phyloP scores from a whole-genome alignment of 2,329 filamentous ascomycete species.

The Periconia digitata region DNA sequence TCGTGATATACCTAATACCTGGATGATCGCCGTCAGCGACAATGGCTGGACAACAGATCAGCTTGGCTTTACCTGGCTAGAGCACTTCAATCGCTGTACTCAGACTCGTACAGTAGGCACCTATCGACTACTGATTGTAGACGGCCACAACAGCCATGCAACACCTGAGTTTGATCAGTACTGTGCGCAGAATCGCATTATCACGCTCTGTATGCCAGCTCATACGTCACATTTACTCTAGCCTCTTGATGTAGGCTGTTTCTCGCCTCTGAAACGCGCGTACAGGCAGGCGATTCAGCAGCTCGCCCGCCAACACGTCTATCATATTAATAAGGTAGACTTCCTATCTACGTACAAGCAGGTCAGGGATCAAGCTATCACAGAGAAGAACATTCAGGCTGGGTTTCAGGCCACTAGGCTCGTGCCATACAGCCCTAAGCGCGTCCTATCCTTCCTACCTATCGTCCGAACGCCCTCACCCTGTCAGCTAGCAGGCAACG shows the following conservation, averaged over 20 bases:
- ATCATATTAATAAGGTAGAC: too few relatives aligned
- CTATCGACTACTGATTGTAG: constrained; percentile 4
- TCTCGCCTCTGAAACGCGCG: too few relatives aligned
- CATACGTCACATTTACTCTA: constrained; percentile 4
- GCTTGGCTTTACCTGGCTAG: constrained; percentile 3
- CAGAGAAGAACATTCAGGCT: too few relatives aligned
- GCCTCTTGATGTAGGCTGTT: neutral
- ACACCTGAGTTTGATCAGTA: constrained; percentile 2
- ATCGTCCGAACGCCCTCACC: too few relatives aligned
- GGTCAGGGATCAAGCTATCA: too few relatives aligned
- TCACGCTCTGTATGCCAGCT: constrained; percentile 4
- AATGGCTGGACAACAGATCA: constrained; percentile 9
- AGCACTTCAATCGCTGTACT: constrained; percentile 5
- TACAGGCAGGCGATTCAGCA: too few relatives aligned
- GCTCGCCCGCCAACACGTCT: too few relatives aligned
- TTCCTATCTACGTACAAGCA: too few relatives aligned
- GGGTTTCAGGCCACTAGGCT: too few relatives aligned
- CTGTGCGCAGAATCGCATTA: constrained; percentile 2
- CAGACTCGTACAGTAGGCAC: neutral
- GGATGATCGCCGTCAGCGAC: constrained; percentile 5
- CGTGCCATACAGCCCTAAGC: too few relatives aligned
- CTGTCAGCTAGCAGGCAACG: too few relatives aligned
- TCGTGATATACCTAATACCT: constrained; percentile 5
- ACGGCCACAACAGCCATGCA: constrained; percentile 5
- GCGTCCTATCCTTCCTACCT: too few relatives aligned